Evolutionary conservation across 108 stramenopile species (phyloP), one percentile per base, ranked within the genome.

Genomic region (Seminavis robusta): DNA sequence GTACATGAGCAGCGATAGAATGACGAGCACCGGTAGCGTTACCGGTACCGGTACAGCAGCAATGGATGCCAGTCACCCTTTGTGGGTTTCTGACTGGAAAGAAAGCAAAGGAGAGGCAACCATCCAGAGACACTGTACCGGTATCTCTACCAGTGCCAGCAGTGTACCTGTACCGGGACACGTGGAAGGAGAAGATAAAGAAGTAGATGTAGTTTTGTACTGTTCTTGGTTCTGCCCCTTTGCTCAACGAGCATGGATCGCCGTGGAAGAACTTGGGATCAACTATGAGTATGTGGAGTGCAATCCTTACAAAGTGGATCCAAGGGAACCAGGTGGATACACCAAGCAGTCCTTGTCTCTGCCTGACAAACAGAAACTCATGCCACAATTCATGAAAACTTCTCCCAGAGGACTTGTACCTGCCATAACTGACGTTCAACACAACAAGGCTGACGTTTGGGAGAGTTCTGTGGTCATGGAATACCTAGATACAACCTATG

Each of bases 221-320:
- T 47, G 45, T 34, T 7, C 25, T 6, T 67, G 65, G 65, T 67
- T 67, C 46, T 73, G 71, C 36, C 71, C 71, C 10, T 73, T 59
- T 55, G 71, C 71, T 5, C 71, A 73, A 54, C 65, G 71, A 4
- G 71, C 65, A 15, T 73, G 71, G 71, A 71, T 71, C 39, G 70
- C 70, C 24, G 27, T 49, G 4, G 47, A 59, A 32, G 70, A 71
- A 65, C 49, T 31, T 26, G 62, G 47, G n/a, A 47, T 59, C 17
- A 30, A 49, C 47, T 58, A 55, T 24, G 26, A 50, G n/a, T 52
- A 20, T 25, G 9, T 24, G 4, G 53, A 50, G 33, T 37, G 58
- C 11, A 30, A 67, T 34, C 53, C 53, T 2, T 53, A 67, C 32
- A 24, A 67, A 5, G 53, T 55, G 31, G 57, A 59, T 32, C 23